Evolutionary conservation across 2,329 filamentous ascomycete species (phyloP).

Genomic region (Colletotrichum chlorophyti): DNA sequence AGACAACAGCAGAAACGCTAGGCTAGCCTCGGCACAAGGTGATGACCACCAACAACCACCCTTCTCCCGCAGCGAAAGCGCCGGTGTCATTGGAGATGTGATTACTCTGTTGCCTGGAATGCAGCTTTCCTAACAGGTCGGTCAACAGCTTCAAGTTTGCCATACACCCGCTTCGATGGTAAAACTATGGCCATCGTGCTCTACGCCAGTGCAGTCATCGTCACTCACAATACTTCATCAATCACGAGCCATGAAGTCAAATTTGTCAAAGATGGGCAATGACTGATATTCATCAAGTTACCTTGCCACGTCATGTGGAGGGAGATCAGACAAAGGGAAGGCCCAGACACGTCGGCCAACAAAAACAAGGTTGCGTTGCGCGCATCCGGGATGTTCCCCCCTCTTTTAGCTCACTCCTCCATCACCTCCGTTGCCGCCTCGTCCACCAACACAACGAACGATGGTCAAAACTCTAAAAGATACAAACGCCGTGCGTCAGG

Average conservation of each 20-base stretch:
- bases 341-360: not conserved
- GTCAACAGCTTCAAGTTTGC: no score
- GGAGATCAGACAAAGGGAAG: not conserved
- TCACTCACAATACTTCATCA: not conserved
- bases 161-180: no score
- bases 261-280: not conserved
- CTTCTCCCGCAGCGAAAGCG: not conserved
- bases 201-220: no score
- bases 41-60: not conserved
- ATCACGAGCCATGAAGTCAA: not conserved
- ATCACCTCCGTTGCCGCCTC: not conserved
- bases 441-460: slow-evolving; percentile 8
- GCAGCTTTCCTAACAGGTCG: no score
- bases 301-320: not conserved
- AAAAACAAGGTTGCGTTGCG: not conserved
- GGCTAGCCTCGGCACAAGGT: slow-evolving; percentile 12
- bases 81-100: not conserved
- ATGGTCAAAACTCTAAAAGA: slow-evolving; percentile 22
- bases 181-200: no score
- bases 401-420: not conserved
- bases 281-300: not conserved
- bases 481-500: slow-evolving; percentile 23
- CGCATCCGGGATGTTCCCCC: slow-evolving; percentile 1
- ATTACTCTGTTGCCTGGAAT: no score
- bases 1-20: not conserved